Base-by-base conservation (phyloP, 306 rosid species). In the Rubus parviflorus region DNA sequence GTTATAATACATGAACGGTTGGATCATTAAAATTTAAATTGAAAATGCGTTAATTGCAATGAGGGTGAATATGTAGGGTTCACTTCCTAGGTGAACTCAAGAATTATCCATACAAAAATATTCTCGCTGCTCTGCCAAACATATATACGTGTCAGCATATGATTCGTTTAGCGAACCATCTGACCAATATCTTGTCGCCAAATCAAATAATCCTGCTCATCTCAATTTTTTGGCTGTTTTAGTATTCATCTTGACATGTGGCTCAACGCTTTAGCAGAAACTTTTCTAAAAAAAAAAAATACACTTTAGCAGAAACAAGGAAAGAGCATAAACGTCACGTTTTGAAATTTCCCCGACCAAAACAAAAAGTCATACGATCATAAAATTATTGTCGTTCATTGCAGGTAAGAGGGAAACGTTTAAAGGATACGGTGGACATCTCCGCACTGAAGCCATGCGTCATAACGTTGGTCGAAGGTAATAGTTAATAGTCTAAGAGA, bases 371-470 rank as follows among this genome's bases (percentile, higher is more conserved):
- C 2, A n/a, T 35, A 20, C 35, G 35, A 60, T 69, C 30, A 61
- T 62, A 10, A 45, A 4, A n/a, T 9, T 30, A 6, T 17, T 62
- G 70, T 62, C 70, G 41, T 60, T 60, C 7, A 5, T 73, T 14
- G 1, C 87, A 95, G 99, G 97, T 87, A n/a, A 89, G 97, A 84
- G 99, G 99, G 49, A 75, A 79, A 16, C 91, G 77, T 38, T 73
- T 96, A 75, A 92, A 91, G 81, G 96, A 96, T 20, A 81, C 90
- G 40, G 92, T 87, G 86, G 98, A 96, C 86, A 92, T 91, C 76
- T 89, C 92, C 86, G 99, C 94, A 81, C 84, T 96, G 84, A 96
- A 96, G 68, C 99, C 99, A 0, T 89, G 97, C 86, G 5, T 83
- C 76, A 87, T 96, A 30, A 76, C 91, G 8, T 72, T 96, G 73